Evolutionary conservation across 1,284 basidiomycete species (phyloP), one percentile per base, ranked within the genome.

Genomic region (Cryptococcus jaspeensis): DNA sequence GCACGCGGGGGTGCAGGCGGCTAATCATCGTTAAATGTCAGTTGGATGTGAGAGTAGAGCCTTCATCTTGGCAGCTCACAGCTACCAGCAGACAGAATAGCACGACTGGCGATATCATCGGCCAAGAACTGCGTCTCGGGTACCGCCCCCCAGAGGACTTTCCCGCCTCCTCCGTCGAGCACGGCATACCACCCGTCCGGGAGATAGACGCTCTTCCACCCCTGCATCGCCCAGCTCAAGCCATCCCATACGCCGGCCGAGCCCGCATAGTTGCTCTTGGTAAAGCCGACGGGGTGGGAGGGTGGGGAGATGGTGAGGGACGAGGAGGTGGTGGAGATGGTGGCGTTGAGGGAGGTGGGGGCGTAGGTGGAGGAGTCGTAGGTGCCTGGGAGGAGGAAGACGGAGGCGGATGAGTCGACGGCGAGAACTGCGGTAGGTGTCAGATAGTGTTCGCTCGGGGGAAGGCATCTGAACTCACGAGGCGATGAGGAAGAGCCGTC

Each of bases 121-220:
- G 61, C 60, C 16, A 72, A 38, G 50, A 68, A 55, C 3, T 38
- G 42, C 11, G 51, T 42, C 37, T 71, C 63, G 3, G 66, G 65
- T 3, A 75, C 37, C 2, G 64, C 61, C 3, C 66, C 67, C 71
- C 70, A 74, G 0, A 73, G n/a, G 0, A 64, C 70, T 25, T 67
- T 51, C 0, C 71, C 73, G 22, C 66, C 49, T 0, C 71, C 73
- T 18, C 60, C 59, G 1, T 51, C 52, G 7, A 69, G 25, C 1
- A 67, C 28, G 2, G 60, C 71, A 44, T 72, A 75, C 66, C 66
- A 75, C 0, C 62, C 64, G 6, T 56, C 50, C 0, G 73, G 70
- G 3, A 75, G 50, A 42, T 56, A 72, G 2, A 62, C 47, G 39
- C 65, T 68, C 38, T 55, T 56, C 70, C 66, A 69, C 9, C 46